Percentiles rank a stretch among this genome's conserved stretches.
phyloP scores from a whole-genome alignment of 2,329 filamentous ascomycete species.

The Beauveria bassiana region DNA sequence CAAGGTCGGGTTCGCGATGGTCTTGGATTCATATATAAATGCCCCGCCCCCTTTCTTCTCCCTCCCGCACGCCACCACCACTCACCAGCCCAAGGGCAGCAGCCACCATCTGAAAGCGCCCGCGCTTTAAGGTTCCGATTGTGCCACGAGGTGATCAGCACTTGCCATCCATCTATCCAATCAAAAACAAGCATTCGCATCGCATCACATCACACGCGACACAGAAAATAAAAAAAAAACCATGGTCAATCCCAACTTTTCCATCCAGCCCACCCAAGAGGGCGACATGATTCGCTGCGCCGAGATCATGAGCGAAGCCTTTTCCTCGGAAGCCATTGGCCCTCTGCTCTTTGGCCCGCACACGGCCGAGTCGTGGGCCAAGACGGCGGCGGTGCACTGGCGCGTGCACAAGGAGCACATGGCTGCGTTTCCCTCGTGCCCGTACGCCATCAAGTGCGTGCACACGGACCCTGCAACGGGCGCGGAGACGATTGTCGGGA shows the following conservation, averaged over 20 bases:
- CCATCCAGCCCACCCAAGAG: neutral
- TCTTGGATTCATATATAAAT: too few relatives aligned
- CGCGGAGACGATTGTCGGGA: neutral
- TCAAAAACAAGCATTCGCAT: neutral
- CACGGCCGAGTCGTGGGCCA: neutral
- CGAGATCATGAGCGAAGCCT: slow-evolving; percentile 6
- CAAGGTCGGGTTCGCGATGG: too few relatives aligned
- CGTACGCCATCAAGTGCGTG: slow-evolving; percentile 10
- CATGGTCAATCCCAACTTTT: slow-evolving; percentile 5
- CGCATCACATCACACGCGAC: neutral
- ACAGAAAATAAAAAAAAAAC: neutral
- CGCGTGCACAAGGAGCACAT: slow-evolving; percentile 1
- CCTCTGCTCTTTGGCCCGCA: neutral
- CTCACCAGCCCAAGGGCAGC: too few relatives aligned
- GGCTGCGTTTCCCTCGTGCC: slow-evolving; percentile 6
- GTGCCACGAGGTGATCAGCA: too few relatives aligned
- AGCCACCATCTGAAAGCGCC: too few relatives aligned
- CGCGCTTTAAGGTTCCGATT: too few relatives aligned
- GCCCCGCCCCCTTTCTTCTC: too few relatives aligned
- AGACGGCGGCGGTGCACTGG: neutral
- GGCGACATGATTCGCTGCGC: slow-evolving; percentile 8
- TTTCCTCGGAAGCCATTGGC: neutral
- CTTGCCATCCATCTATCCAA: too few relatives aligned
- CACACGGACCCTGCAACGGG: slow-evolving; percentile 1
- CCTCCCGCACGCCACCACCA: too few relatives aligned